These are phyloP conservation scores for Alternaria hordeiaustralica DNA, from an alignment of 2,329 filamentous ascomycete species.

Conservation along the genomic window DNA sequence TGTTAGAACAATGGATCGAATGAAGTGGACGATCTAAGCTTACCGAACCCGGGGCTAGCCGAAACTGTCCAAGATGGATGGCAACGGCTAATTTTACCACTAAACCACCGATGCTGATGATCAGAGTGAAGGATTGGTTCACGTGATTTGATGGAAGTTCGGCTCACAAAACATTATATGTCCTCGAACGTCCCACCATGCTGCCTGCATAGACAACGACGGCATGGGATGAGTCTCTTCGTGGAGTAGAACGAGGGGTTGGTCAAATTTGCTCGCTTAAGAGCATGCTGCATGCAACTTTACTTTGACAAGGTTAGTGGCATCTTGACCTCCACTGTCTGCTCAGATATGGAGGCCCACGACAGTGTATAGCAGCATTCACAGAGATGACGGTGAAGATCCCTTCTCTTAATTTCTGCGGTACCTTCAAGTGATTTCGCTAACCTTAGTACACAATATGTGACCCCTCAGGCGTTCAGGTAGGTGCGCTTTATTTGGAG, in stretches of 20 bases:
- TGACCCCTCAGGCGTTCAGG: background rate
- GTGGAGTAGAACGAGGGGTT: background rate
- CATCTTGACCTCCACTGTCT: background rate
- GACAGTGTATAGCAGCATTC: background rate
- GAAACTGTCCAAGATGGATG: constrained; percentile 8
- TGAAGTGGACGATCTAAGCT: background rate
- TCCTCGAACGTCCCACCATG: background rate
- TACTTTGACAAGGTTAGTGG: background rate
- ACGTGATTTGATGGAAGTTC: constrained; percentile 1
- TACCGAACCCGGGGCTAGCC: constrained; percentile 19
- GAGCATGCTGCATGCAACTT: background rate
- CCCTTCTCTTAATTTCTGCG: background rate
- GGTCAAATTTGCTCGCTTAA: constrained; percentile 7
- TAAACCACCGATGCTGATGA: constrained; percentile 17
- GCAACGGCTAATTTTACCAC: constrained; percentile 24
- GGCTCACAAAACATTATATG: background rate
- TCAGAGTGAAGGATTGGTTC: background rate
- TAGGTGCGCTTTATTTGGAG: background rate
- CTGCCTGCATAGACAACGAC: background rate
- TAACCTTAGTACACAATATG: background rate
- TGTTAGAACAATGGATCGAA: background rate
- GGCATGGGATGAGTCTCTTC: background rate
- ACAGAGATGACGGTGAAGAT: background rate
- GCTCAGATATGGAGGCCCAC: background rate
- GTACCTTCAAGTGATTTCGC: background rate